Evolutionary conservation across 2,329 filamentous ascomycete genomes (phyloP).

Genomic region (Neopestalotiopsis clavispora): DNA sequence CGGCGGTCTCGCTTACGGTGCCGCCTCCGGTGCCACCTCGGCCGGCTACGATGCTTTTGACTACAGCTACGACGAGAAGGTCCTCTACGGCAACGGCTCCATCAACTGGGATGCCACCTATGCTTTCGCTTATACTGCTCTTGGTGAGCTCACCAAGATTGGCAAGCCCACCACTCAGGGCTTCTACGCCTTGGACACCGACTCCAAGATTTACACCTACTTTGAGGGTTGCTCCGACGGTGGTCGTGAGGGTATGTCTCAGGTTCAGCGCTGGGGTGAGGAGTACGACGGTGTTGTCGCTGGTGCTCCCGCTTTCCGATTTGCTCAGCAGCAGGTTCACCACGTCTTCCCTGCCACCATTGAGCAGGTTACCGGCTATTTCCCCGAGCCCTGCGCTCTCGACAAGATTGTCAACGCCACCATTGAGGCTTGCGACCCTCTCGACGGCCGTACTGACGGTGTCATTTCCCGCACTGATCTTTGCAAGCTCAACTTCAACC

Average conservation of each 20-base stretch:
- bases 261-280: conserved; percentile 43
- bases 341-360: conserved; percentile 44
- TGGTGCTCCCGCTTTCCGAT: conserved; percentile 52
- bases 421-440: conserved; percentile 56
- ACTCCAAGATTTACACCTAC: conserved; percentile 49
- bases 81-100: conserved; percentile 52
- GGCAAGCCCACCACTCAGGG: conserved; percentile 47
- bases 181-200: conserved; percentile 41
- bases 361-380: conserved; percentile 45
- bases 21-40: conserved; percentile 44
- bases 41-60: conserved; percentile 50
- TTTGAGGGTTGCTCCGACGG: conserved; percentile 54
- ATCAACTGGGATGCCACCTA: conserved; percentile 54
- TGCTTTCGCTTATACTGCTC: conserved; percentile 56
- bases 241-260: conserved; percentile 31
- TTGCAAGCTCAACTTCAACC: conserved; percentile 39
- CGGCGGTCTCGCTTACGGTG: conserved; percentile 47
- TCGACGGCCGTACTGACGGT: conserved; percentile 60
- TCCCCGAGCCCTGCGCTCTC: conserved; percentile 49
- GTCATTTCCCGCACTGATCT: conserved; percentile 48
- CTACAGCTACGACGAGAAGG: conserved; percentile 41
- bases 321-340: conserved; percentile 46
- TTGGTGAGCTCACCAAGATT: conserved; percentile 55
- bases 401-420: conserved; percentile 58
- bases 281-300: conserved; percentile 50